These are phyloP conservation scores for Cercospora sp. DNA, from an alignment of 2,329 filamentous ascomycete species.

Conservation along the genomic window DNA sequence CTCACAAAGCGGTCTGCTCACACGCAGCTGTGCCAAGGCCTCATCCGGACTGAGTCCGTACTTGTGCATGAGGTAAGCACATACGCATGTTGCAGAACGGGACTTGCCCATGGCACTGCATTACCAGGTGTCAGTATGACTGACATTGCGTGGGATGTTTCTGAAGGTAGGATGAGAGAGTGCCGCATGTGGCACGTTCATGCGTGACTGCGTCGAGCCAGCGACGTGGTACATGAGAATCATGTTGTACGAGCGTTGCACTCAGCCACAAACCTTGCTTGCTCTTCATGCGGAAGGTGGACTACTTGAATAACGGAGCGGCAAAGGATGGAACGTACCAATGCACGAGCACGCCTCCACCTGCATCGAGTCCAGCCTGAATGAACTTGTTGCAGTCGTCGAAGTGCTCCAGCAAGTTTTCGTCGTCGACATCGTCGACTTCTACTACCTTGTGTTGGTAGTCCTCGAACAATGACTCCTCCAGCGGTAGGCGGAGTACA, in stretches of 20 bases:
- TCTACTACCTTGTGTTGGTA: constrained; percentile 72
- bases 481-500: constrained; percentile 64
- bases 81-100: constrained; percentile 78
- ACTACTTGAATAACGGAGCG: background rate
- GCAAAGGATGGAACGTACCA: constrained; percentile 57
- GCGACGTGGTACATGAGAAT: background rate
- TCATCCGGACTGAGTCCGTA: constrained; percentile 56
- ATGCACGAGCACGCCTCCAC: constrained; percentile 66
- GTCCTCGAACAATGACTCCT: constrained; percentile 58
- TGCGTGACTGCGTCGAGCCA: background rate
- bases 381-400: constrained; percentile 80
- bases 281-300: constrained; percentile 53
- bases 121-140: constrained; percentile 14
- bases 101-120: constrained; percentile 88
- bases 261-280: constrained; percentile 3
- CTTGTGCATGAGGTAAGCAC: constrained; percentile 77
- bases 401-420: constrained; percentile 81
- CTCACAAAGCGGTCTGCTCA: constrained; percentile 74
- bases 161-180: background rate
- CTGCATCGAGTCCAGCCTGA: constrained; percentile 66
- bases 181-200: background rate
- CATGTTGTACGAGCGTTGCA: constrained; percentile 4
- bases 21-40: constrained; percentile 69
- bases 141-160: background rate
- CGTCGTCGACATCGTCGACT: constrained; percentile 86